Conservation (phyloP, 2,329 filamentous ascomycete genomes). For the Apiospora sp. region DNA sequence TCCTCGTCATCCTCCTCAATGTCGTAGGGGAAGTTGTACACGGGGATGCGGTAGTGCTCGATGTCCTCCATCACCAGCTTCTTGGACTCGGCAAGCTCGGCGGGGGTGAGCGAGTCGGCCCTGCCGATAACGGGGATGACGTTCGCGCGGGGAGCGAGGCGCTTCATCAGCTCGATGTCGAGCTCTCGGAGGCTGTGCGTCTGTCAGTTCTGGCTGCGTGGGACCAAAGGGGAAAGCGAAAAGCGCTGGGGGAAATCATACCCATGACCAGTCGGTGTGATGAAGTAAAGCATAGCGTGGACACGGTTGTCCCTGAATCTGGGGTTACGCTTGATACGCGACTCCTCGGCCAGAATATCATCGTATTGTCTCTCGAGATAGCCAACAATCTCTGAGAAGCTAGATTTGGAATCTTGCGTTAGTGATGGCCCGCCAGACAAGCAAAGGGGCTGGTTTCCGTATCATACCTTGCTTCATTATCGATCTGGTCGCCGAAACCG, state of each 20-base stretch:
- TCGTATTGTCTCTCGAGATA: constrained; percentile 99
- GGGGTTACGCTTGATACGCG: constrained; percentile 99
- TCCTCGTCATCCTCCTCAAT: constrained; percentile 99
- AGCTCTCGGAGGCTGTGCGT: constrained; percentile 86
- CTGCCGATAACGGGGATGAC: constrained; percentile 99
- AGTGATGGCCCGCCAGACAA: constrained; percentile 22
- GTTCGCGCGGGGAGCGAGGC: constrained; percentile 96
- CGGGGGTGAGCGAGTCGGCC: constrained; percentile 94
- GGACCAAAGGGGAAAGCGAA: neutral
- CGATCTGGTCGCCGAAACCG: constrained; percentile 97
- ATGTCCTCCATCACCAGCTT: constrained; percentile 99
- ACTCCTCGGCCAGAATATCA: constrained; percentile 98
- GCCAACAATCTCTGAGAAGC: constrained; percentile 96
- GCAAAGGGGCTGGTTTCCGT: constrained; percentile 6
- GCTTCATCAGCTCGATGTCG: constrained; percentile 99
- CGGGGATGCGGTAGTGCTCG: constrained; percentile 98
- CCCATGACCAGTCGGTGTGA: constrained; percentile 97
- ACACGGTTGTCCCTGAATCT: constrained; percentile 99
- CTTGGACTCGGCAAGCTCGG: constrained; percentile 97
- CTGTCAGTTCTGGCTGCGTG: constrained; percentile 8
- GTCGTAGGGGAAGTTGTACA: constrained; percentile 99
- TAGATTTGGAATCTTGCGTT: constrained; percentile 46
- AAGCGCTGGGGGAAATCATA: constrained; percentile 48
- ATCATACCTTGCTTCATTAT: constrained; percentile 93
- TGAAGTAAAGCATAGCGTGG: constrained; percentile 98